Evolutionary conservation across 2,329 filamentous ascomycete species (phyloP).

Genomic region (Penicillium sp.): DNA sequence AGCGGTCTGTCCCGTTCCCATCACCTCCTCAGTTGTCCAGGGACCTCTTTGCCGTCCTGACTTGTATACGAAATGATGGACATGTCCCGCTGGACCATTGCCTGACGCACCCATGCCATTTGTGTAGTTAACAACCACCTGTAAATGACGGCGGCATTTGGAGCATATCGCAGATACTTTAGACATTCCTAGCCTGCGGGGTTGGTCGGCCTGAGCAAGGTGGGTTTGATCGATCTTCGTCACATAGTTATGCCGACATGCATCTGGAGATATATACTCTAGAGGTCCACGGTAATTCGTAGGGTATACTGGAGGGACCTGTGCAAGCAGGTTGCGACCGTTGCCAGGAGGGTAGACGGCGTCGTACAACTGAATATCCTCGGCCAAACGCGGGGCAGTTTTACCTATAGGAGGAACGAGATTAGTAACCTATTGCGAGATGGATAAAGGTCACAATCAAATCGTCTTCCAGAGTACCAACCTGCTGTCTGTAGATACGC

Average conservation of each 20-base stretch:
- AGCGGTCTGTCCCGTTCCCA: conserved; percentile 33
- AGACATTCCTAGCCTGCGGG: conserved; percentile 49
- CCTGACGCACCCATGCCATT: conserved; percentile 45
- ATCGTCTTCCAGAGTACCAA: conserved; percentile 19
- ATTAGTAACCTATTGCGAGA: conserved; percentile 4
- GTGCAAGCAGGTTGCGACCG: conserved; percentile 59
- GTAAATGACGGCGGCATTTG: conserved; percentile 63
- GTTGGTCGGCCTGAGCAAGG: conserved; percentile 43
- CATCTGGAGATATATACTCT: conserved; percentile 39
- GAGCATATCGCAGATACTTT: conserved; percentile 63
- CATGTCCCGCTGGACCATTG: conserved; percentile 43
- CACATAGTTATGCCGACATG: conserved; percentile 62
- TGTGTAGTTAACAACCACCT: conserved; percentile 57
- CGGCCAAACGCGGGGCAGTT: conserved; percentile 51
- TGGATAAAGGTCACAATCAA: neutral
- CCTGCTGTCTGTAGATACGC: conserved; percentile 34
- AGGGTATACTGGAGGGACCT: conserved; percentile 56
- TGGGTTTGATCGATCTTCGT: conserved; percentile 58
- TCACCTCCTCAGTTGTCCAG: conserved; percentile 21
- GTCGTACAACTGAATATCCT: conserved; percentile 49
- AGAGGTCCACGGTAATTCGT: conserved; percentile 35
- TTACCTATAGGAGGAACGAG: conserved; percentile 45
- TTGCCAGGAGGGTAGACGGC: conserved; percentile 42
- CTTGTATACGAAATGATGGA: conserved; percentile 62
- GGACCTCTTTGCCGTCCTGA: conserved; percentile 32